Evolutionary conservation across 345 rosid genomes (phyloP).

Genomic region (Mangifera indica): DNA sequence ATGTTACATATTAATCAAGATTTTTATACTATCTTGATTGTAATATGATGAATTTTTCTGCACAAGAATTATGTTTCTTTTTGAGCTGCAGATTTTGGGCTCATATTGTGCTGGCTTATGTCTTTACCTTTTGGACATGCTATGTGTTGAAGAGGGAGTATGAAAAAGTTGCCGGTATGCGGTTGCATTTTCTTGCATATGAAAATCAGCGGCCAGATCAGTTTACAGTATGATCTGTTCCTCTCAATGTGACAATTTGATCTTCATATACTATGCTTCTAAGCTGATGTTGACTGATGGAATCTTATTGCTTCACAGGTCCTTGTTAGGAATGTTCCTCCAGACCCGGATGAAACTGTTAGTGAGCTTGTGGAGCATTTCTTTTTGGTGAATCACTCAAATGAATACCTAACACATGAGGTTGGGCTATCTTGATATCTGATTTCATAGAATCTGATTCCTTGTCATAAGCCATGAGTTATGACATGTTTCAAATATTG

Average conservation of each 20-base stretch:
- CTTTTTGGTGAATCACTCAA: slow-evolving; percentile 80
- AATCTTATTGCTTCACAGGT: slow-evolving; percentile 42
- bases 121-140: slow-evolving; percentile 85
- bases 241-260: not conserved
- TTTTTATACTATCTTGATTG: not conserved
- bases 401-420: slow-evolving; percentile 73
- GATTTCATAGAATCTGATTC: not conserved
- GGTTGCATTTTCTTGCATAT: slow-evolving; percentile 84
- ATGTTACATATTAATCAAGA: not conserved
- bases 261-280: not conserved
- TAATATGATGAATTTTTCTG: not conserved
- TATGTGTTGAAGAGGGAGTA: slow-evolving; percentile 79
- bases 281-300: slow-evolving; percentile 4
- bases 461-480: not conserved
- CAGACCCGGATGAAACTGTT: slow-evolving; percentile 73
- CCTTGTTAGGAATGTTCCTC: slow-evolving; percentile 77
- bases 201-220: slow-evolving; percentile 89
- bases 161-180: slow-evolving; percentile 68
- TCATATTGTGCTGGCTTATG: slow-evolving; percentile 80
- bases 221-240: slow-evolving; percentile 59
- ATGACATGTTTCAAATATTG: not conserved
- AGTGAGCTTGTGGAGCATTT: slow-evolving; percentile 87
- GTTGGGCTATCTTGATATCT: slow-evolving; percentile 25
- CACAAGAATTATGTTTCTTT: not conserved
- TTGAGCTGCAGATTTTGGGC: slow-evolving; percentile 65